phyloP scores from a whole-genome alignment of 306 rosid genomes.

The Dalbergia cochinchinensis region DNA sequence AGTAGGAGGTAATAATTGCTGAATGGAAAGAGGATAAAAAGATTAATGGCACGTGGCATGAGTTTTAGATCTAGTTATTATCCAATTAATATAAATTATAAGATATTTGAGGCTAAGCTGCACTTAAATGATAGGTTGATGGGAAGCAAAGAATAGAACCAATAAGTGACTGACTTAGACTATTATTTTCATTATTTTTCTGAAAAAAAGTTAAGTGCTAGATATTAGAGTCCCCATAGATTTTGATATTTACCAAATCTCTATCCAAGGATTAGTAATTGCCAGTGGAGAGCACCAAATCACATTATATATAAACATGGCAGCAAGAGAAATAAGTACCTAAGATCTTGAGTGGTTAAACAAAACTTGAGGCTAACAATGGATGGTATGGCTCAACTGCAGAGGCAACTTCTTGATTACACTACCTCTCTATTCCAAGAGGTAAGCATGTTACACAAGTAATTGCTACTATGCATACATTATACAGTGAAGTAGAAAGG shows the following conservation, averaged over 20 bases:
- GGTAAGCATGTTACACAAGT: slow-evolving; percentile 50
- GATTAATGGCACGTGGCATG: slow-evolving; percentile 51
- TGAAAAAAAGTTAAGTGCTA: not conserved
- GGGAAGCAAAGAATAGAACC: slow-evolving; percentile 45
- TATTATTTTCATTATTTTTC: not conserved
- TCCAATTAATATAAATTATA: slow-evolving; percentile 29
- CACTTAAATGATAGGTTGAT: slow-evolving; percentile 42
- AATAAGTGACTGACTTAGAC: slow-evolving; percentile 38
- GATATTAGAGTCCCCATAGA: slow-evolving; percentile 18
- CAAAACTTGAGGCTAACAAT: slow-evolving; percentile 47
- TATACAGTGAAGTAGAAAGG: not conserved
- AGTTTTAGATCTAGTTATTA: slow-evolving; percentile 56
- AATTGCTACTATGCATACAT: slow-evolving; percentile 15
- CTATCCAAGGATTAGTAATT: slow-evolving; percentile 32
- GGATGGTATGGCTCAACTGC: slow-evolving; percentile 54
- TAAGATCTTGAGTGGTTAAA: slow-evolving; percentile 29
- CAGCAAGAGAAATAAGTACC: slow-evolving; percentile 26
- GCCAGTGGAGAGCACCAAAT: slow-evolving; percentile 5
- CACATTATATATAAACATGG: slow-evolving; percentile 28
- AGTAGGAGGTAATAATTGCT: slow-evolving; percentile 46
- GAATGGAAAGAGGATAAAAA: slow-evolving; percentile 44
- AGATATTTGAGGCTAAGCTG: slow-evolving; percentile 22
- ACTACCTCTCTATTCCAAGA: slow-evolving; percentile 70
- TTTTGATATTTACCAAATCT: slow-evolving; percentile 23
- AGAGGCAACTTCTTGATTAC: slow-evolving; percentile 63